Evolutionary conservation across 169 alveolate genomes (phyloP).

Genomic region (Besnoitia besnoiti): DNA sequence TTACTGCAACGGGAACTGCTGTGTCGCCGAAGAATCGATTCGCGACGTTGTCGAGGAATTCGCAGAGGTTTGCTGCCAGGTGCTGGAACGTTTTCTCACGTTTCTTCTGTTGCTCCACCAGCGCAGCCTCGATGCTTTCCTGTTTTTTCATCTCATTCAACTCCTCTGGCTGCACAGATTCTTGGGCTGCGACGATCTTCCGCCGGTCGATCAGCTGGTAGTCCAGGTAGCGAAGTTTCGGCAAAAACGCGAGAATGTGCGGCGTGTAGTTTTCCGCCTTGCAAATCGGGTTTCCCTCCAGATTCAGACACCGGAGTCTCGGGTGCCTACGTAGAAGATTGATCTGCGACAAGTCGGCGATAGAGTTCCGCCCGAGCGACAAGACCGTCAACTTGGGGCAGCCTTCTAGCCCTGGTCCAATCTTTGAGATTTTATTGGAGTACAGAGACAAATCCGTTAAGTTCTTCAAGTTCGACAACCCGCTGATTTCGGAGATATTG

Average conservation of each 20-base stretch:
- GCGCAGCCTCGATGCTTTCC: background rate
- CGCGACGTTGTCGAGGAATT: background rate
- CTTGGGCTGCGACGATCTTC: background rate
- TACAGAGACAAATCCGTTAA: constrained; percentile 80
- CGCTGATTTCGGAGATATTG: constrained; percentile 78
- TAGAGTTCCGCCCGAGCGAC: constrained; percentile 78
- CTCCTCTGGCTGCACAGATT: background rate
- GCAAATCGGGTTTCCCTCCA: constrained; percentile 45
- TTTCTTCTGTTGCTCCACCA: background rate
- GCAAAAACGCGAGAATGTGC: constrained; percentile 37
- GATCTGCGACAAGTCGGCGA: constrained; percentile 41
- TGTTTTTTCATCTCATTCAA: background rate
- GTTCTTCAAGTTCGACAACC: constrained; percentile 77
- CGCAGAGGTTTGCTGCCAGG: background rate
- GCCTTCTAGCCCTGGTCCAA: constrained; percentile 76
- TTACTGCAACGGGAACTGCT: background rate
- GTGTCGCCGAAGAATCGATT: constrained; percentile 5
- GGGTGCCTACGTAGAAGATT: background rate
- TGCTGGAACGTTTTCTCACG: background rate
- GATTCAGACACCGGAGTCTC: constrained; percentile 33
- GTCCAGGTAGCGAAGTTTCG: constrained; percentile 43
- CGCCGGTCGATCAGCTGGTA: constrained; percentile 42
- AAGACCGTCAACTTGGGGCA: constrained; percentile 78
- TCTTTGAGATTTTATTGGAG: constrained; percentile 71
- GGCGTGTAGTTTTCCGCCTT: background rate